Percentiles rank a stretch among this genome's conserved stretches.
Evolutionary conservation across 1,284 basidiomycete species (phyloP).

Genomic region (Athelia psychrophila): DNA sequence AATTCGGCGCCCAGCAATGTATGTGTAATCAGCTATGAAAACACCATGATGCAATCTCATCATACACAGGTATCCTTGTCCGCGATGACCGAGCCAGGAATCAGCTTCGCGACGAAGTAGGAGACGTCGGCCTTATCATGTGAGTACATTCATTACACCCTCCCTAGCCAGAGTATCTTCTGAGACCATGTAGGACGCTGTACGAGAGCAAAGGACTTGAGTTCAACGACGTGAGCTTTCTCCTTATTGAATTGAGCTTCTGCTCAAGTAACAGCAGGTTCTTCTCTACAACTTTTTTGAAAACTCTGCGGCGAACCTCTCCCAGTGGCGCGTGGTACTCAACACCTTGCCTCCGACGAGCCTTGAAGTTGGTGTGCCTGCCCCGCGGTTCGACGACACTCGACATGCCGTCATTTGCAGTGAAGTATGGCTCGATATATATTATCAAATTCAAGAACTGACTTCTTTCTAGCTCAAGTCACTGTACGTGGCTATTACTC

Average conservation of each 20-base stretch:
- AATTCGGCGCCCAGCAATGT: slow-evolving; percentile 73
- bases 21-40: slow-evolving; percentile 8
- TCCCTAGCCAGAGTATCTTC: background rate
- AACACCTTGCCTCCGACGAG: slow-evolving; percentile 33
- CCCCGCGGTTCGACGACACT: slow-evolving; percentile 40
- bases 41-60: background rate
- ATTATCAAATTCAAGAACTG: background rate
- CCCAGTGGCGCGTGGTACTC: slow-evolving; percentile 61
- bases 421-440: slow-evolving; percentile 39
- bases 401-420: slow-evolving; percentile 57
- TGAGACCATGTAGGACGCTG: slow-evolving; percentile 47
- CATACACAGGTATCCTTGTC: slow-evolving; percentile 61
- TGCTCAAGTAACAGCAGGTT: slow-evolving; percentile 41
- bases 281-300: slow-evolving; percentile 71
- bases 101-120: slow-evolving; percentile 48
- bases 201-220: slow-evolving; percentile 76
- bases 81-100: slow-evolving; percentile 53
- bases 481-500: slow-evolving; percentile 68
- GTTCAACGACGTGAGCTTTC: slow-evolving; percentile 57
- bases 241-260: background rate
- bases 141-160: slow-evolving; percentile 31
- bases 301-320: slow-evolving; percentile 48
- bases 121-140: slow-evolving; percentile 62
- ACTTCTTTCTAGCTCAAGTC: slow-evolving; percentile 50
- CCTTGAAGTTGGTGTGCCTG: slow-evolving; percentile 13